These are phyloP conservation scores for Panaeolus papilionaceus DNA, from an alignment of 768 basidiomycete genomes.

Conservation along the genomic window DNA sequence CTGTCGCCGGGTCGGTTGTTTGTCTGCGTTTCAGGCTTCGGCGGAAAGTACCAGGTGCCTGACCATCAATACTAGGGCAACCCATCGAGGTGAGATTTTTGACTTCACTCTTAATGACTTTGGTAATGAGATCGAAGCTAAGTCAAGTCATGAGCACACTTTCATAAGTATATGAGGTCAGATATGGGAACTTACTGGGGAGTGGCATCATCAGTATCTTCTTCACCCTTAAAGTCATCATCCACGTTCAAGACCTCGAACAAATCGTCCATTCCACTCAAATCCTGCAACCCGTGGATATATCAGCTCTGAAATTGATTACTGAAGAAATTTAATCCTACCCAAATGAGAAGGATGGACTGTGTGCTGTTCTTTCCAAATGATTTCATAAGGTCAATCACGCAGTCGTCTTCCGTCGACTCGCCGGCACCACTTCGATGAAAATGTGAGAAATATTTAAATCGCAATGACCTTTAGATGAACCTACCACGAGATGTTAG, in stretches of 20 bases:
- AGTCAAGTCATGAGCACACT: background rate
- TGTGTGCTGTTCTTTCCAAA: slow-evolving; percentile 33
- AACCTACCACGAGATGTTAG: slow-evolving; percentile 32
- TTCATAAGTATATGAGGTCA: too few relatives aligned
- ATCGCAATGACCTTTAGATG: background rate
- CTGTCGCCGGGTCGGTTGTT: too few relatives aligned
- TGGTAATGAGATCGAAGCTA: slow-evolving; percentile 27
- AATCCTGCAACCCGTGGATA: slow-evolving; percentile 20
- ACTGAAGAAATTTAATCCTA: background rate
- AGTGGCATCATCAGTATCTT: slow-evolving; percentile 27
- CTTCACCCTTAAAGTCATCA: slow-evolving; percentile 16
- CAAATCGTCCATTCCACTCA: slow-evolving; percentile 25
- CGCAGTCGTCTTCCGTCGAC: slow-evolving; percentile 33
- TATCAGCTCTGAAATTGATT: background rate
- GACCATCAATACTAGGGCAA: slow-evolving; percentile 28
- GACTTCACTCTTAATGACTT: slow-evolving; percentile 24
- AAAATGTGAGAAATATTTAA: too few relatives aligned
- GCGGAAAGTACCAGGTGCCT: slow-evolving; percentile 24
- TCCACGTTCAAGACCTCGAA: slow-evolving; percentile 21
- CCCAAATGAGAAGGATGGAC: slow-evolving; percentile 34
- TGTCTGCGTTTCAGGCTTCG: background rate
- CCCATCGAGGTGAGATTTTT: slow-evolving; percentile 23
- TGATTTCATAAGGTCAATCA: slow-evolving; percentile 26
- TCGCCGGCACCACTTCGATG: slow-evolving; percentile 31
- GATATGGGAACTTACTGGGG: slow-evolving; percentile 11